Percentiles rank a stretch among this genome's conserved stretches.
Conservation (phyloP, 2,329 filamentous ascomycete genomes). For the Claviceps citrina region DNA sequence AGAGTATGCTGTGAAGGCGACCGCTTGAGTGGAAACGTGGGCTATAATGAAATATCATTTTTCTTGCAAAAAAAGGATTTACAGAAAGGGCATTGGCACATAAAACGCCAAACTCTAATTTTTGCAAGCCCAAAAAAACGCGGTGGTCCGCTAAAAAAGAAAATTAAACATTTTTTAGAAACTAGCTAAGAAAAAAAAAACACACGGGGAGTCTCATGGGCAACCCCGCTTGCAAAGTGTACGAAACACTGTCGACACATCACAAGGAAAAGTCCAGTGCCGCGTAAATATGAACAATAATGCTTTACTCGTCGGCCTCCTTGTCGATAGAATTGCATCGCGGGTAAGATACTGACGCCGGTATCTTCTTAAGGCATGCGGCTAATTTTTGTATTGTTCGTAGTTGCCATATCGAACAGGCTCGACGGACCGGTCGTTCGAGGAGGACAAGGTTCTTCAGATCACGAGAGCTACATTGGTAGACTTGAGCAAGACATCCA, state of each 20-base stretch:
- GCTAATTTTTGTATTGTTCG: neutral
- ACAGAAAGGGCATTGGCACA: too few relatives aligned
- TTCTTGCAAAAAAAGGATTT: too few relatives aligned
- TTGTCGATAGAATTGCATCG: constrained; percentile 47
- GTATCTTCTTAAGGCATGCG: neutral
- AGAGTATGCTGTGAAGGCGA: too few relatives aligned
- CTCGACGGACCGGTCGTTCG: constrained; percentile 2
- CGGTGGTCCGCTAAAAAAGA: too few relatives aligned
- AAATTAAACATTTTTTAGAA: too few relatives aligned
- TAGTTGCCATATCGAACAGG: constrained; percentile 9
- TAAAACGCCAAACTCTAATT: too few relatives aligned
- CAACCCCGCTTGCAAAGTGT: too few relatives aligned
- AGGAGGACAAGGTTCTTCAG: constrained; percentile 44
- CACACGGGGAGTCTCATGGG: too few relatives aligned
- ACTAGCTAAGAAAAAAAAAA: too few relatives aligned
- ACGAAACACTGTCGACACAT: neutral
- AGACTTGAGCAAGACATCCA: constrained; percentile 39
- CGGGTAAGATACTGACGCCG: constrained; percentile 31
- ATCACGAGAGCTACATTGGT: constrained; percentile 47
- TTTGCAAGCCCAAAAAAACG: too few relatives aligned
- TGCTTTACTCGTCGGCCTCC: constrained; percentile 42
- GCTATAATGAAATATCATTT: too few relatives aligned
- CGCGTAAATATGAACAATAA: constrained; percentile 37
- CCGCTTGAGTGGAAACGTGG: too few relatives aligned
- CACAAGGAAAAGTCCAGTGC: constrained; percentile 6